Evolutionary conservation across 176 grass and related monocot species (phyloP), one percentile per base, ranked within the genome.

Genomic region (Chrysopogon serrulatus): DNA sequence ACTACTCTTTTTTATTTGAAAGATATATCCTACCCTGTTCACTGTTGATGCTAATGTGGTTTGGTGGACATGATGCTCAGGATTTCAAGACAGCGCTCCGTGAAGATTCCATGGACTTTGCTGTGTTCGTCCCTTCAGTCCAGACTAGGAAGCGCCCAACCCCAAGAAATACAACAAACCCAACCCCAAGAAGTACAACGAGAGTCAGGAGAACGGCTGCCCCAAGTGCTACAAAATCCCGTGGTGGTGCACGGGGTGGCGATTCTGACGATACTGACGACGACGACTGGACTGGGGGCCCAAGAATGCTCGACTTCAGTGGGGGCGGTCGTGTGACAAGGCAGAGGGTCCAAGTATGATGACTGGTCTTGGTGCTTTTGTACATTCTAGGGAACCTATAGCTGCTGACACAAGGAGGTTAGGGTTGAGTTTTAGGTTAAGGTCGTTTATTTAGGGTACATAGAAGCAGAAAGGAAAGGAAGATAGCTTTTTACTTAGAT

Each of bases 41-140:
- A 35, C 34, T 35, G 34, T 73, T 34, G 57, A 68, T 39, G 68
- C 74, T 62, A 36, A 39, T 40, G 31, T 73, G 32, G 68, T 34
- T 51, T 78, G 47, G 34, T 35, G 75, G 21, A 61, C 7, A 8
- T 48, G 57, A 64, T 76, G 24, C 39, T 23, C 85, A 95, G 96
- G 91, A 98, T 84, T 98, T 93, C 78, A 98, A 98, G 91, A 90
- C 87, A 19, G 63, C 88, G 67, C 34, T 98, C 32, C 90, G 91
- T 37, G 96, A 98, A 77, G 95, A 98, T 75, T 67, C 92, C n/a
- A 91, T 95, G 74, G 95, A 98, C 75, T 98, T 93, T 37, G 89
- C 69, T 59, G 68, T 82, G 36, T 95, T 84, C 71, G 89, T 79
- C 10, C 74, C 79, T 51, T 85, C 61, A 23, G 78, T 91, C 66